Base-by-base conservation (phyloP, 306 rosid species). In the Ormosia emarginata region DNA sequence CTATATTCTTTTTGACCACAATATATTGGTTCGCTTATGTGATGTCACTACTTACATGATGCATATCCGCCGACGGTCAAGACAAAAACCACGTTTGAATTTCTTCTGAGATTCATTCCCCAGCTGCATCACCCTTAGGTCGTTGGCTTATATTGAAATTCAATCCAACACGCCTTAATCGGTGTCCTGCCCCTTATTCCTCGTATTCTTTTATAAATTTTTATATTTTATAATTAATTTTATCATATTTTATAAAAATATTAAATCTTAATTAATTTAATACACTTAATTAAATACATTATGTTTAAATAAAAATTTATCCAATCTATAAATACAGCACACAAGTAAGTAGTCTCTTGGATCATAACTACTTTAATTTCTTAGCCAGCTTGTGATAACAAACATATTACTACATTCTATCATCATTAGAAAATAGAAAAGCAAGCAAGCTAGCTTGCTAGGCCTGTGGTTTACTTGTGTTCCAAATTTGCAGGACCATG, bases 61-160 rank as follows among this genome's bases (percentile, higher is more conserved):
- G 2, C 9, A 24, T 1, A 3, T 49, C 68, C 78, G 92, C 94
- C 91, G 93, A 90, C 91, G 88, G 85, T 83, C 78, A 82, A n/a
- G 91, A 87, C 89, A 83, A 74, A 86, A 61, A 61, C 15, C 50
- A 18, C 9, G 53, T 81, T 81, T 82, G 85, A 82, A 86, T 81
- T 84, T 64, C 40, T 40, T 11, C 41, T 5, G 2, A 3, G 12
- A 73, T 67, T 67, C 62, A 12, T 36, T 32, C 71, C 62, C 65
- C 58, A 52, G 62, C 81, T 58, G 82, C 87, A 74, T 82, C 79
- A 2, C 47, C 44, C n/a, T 47, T 4, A 8, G 40, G 80, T 83
- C 50, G 89, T 79, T 81, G 78, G 14, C 75, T 81, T 77, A 67
- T 34, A n/a, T 78, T 83, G 87, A 77, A 58, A 30, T 24, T 14